Evolutionary conservation across 2,329 filamentous ascomycete genomes (phyloP), one percentile per base, ranked within the genome.

Genomic region (Dothiorella sarmentorum): DNA sequence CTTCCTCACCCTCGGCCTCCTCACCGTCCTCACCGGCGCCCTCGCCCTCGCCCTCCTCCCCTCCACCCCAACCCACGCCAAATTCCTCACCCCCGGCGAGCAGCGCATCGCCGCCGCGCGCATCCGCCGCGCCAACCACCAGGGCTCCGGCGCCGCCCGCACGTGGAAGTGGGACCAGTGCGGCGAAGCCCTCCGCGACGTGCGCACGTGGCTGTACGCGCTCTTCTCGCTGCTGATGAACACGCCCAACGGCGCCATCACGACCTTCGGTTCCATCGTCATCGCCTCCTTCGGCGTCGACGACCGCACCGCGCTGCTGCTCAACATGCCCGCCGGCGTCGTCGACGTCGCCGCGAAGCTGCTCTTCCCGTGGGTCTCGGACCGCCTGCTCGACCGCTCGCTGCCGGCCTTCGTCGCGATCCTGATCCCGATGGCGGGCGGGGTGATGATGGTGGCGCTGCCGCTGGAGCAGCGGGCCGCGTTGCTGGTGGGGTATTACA

Each of bases 101-200:
- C 58, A 59, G 15, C 20, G 63, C 38, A 64, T 66, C 27, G 64
- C 64, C 0, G 61, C 65, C 3, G 63, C 66, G 52, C 61, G 65
- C 17, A 31, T 67, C 15, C 44, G 64, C 9, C 62, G 62, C n/a
- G n/a, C n/a, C 4, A 67, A 67, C 17, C 64, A 65, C 26, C 66
- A 65, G 24, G 88, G 85, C 26, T 78, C 82, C 33, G 86, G 89
- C 52, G 88, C n/a, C n/a, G n/a, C 91, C 66, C 76, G 82, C 43
- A 84, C 86, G 0, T 94, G 90, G 90, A 82, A 90, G 75, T 93
- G 89, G 89, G 82, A 93, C 45, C 65, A 66, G 43, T 63, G 66
- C 5, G 61, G 61, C 59, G 65, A 66, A 51, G 64, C 64, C 2
- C 53, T 65, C 7, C 43, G 62, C 7, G 65, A 66, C 42, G 58